Evolutionary conservation across 2,329 filamentous ascomycete genomes (phyloP).

Genomic region (Fusarium sp.): DNA sequence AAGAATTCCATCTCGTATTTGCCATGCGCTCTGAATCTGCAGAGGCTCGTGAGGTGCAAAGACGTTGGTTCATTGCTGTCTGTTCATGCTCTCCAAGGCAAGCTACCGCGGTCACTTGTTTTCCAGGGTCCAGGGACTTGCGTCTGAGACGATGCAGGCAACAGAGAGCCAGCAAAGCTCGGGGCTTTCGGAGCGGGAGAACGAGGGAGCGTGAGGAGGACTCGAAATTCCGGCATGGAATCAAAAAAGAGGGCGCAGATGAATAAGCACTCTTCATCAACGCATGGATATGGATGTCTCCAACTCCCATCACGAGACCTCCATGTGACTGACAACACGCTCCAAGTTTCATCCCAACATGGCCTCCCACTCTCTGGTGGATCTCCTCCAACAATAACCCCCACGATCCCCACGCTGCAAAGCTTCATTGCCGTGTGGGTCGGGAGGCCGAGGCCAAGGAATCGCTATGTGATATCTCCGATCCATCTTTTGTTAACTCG

Average conservation of each 20-base stretch:
- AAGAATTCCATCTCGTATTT: neutral
- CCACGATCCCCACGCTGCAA: constrained; percentile 40
- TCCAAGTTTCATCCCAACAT: constrained; percentile 20
- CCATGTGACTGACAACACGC: constrained; percentile 12
- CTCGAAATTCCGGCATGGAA: neutral
- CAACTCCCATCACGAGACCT: constrained; percentile 32
- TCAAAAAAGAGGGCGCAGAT: neutral
- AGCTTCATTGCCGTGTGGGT: constrained; percentile 36
- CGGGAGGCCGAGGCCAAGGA: neutral
- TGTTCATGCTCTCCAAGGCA: neutral
- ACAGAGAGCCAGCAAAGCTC: neutral
- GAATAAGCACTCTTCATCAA: neutral
- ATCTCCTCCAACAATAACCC: constrained; percentile 21
- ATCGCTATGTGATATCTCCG: neutral
- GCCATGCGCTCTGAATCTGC: neutral
- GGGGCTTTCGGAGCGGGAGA: neutral
- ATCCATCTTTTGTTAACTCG: neutral
- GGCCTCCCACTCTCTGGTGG: constrained; percentile 26
- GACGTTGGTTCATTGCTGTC: neutral
- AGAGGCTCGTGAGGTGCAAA: neutral
- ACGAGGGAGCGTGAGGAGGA: neutral
- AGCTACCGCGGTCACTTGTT: neutral
- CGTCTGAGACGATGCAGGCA: neutral
- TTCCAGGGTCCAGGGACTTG: neutral
- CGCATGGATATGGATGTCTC: neutral